Evolutionary conservation across 2,329 filamentous ascomycete genomes (phyloP).

Genomic region (Penicillium expansum): DNA sequence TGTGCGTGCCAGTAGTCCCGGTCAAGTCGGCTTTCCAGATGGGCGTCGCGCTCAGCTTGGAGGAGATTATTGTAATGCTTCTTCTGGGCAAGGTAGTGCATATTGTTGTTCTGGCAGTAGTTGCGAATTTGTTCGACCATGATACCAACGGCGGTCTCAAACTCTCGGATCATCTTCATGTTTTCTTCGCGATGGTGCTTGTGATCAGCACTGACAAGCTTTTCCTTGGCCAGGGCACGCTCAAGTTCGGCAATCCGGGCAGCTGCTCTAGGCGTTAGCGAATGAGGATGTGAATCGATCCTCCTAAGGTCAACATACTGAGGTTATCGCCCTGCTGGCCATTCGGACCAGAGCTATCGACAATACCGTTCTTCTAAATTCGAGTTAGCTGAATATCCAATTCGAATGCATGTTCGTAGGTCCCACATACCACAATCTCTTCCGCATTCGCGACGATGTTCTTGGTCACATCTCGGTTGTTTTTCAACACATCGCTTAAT

Average conservation of each 20-base stretch:
- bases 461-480: slow-evolving; percentile 50
- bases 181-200: slow-evolving; percentile 50
- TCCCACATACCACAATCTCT: slow-evolving; percentile 45
- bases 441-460: slow-evolving; percentile 50
- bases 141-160: slow-evolving; percentile 46
- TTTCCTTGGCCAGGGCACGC: slow-evolving; percentile 47
- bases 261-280: slow-evolving; percentile 28
- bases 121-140: slow-evolving; percentile 52
- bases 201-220: slow-evolving; percentile 42
- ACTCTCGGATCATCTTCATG: slow-evolving; percentile 48
- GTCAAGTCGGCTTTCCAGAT: slow-evolving; percentile 49
- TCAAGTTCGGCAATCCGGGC: slow-evolving; percentile 51
- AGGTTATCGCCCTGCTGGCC: slow-evolving; percentile 46
- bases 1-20: slow-evolving; percentile 51
- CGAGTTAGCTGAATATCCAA: slow-evolving; percentile 12
- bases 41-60: slow-evolving; percentile 50
- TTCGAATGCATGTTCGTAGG: background rate
- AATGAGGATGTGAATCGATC: background rate
- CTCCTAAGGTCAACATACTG: slow-evolving; percentile 27
- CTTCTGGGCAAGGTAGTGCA: slow-evolving; percentile 47
- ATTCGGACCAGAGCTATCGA: slow-evolving; percentile 40
- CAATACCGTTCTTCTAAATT: slow-evolving; percentile 42
- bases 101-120: slow-evolving; percentile 51
- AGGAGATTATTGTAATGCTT: slow-evolving; percentile 51
- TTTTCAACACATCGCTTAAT: slow-evolving; percentile 49